These are phyloP conservation scores for Aspergillus arachidicola DNA, from an alignment of 2,329 filamentous ascomycete genomes.

Conservation along the genomic window DNA sequence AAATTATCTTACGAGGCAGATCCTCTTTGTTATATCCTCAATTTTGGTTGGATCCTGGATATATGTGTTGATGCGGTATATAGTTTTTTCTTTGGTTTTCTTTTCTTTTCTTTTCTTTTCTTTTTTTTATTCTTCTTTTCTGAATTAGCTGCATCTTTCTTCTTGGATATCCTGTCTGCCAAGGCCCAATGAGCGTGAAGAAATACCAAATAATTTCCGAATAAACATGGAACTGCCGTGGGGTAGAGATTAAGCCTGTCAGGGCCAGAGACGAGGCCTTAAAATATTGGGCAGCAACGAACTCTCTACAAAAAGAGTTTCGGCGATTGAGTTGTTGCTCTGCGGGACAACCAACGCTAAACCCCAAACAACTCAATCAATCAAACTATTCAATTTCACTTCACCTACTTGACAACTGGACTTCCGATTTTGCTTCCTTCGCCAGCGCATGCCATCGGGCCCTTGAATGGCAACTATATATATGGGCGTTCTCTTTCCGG, in stretches of 20 bases:
- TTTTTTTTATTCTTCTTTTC: neutral
- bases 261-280: conserved; percentile 2
- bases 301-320: neutral
- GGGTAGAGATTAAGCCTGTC: neutral
- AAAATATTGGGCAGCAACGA: conserved; percentile 4
- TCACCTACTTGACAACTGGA: too few species aligned
- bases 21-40: conserved; percentile 1
- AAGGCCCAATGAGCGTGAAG: neutral
- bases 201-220: neutral
- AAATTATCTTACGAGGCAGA: conserved; percentile 11
- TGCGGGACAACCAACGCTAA: neutral
- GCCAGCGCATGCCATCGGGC: neutral
- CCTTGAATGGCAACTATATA: neutral
- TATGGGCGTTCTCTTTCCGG: neutral
- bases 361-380: conserved; percentile 2
- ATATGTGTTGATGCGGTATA: neutral
- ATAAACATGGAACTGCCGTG: neutral
- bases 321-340: conserved; percentile 2
- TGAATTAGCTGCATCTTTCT: too few species aligned
- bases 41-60: conserved; percentile 1
- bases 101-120: neutral
- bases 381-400: neutral
- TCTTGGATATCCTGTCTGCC: neutral
- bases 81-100: neutral
- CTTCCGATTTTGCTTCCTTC: neutral